Conservation (phyloP, 1,284 basidiomycete species). For the Trametes sp. region DNA sequence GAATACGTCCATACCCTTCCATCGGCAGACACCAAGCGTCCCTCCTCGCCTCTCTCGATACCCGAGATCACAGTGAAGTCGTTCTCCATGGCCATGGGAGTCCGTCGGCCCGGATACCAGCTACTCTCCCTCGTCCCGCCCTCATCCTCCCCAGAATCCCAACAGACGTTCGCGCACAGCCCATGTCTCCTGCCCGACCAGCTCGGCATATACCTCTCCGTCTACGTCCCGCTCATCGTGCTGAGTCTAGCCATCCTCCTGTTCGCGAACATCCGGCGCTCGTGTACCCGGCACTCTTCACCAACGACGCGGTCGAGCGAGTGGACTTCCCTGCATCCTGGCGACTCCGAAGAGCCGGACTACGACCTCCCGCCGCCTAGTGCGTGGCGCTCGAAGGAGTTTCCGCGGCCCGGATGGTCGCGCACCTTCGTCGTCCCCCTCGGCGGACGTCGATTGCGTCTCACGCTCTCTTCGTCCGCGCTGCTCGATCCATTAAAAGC, state of each 20-base stretch:
- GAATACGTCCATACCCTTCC: constrained; percentile 54
- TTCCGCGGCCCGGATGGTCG: constrained; percentile 23
- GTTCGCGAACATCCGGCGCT: constrained; percentile 33
- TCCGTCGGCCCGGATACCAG: constrained; percentile 66
- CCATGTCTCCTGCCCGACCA: constrained; percentile 69
- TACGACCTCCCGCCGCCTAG: constrained; percentile 33
- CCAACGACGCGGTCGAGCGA: constrained; percentile 6
- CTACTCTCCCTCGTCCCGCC: constrained; percentile 63
- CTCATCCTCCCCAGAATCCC: constrained; percentile 3
- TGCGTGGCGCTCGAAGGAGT: constrained; percentile 26
- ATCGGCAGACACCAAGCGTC: constrained; percentile 32
- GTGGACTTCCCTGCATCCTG: constrained; percentile 13
- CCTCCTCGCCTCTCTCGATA: constrained; percentile 40
- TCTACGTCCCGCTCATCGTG: constrained; percentile 57
- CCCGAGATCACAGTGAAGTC: constrained; percentile 69
- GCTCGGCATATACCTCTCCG: constrained; percentile 56
- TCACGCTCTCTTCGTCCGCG: constrained; percentile 35
- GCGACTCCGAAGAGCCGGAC: constrained; percentile 8
- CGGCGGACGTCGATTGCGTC: constrained; percentile 38
- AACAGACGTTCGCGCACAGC: constrained; percentile 50
- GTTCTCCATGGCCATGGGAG: constrained; percentile 66
- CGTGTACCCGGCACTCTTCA: constrained; percentile 32
- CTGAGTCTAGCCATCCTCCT: constrained; percentile 44
- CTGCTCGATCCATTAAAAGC: constrained; percentile 7
- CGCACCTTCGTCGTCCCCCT: constrained; percentile 37